A percentile compares a stretch with the other conserved stretches of the same genome.
Conservation (phyloP, 2,329 filamentous ascomycete genomes). For the Aspergillus aculeatinus region DNA sequence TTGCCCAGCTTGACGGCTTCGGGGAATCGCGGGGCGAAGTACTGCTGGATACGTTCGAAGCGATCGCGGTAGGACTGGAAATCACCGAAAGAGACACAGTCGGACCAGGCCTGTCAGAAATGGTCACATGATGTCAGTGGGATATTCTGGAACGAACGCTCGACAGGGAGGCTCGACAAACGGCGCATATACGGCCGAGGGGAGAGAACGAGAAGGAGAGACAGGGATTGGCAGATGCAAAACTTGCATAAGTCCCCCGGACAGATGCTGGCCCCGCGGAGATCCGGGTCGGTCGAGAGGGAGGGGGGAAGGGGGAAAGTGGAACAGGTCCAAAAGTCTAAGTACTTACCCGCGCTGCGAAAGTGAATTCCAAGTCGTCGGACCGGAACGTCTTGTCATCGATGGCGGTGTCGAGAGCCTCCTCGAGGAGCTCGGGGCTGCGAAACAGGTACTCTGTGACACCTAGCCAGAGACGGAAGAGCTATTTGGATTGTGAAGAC, state of each 20-base stretch:
- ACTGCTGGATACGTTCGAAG: conserved; percentile 84
- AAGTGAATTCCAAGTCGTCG: conserved; percentile 96
- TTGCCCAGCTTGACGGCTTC: conserved; percentile 88
- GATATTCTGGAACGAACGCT: neutral
- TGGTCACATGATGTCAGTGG: conserved; percentile 9
- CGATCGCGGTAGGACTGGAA: conserved; percentile 91
- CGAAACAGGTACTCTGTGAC: conserved; percentile 97
- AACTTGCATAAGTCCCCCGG: neutral
- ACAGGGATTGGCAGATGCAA: neutral
- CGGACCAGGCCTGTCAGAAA: conserved; percentile 72
- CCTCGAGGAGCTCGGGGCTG: conserved; percentile 74
- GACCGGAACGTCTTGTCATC: conserved; percentile 89
- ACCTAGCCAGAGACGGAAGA: conserved; percentile 93
- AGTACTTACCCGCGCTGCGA: conserved; percentile 70
- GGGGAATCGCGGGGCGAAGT: conserved; percentile 86
- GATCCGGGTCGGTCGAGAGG: neutral
- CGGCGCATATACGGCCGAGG: neutral
- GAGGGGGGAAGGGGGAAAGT: neutral
- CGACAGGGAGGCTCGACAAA: neutral
- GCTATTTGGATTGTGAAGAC: conserved; percentile 39
- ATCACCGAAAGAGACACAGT: conserved; percentile 85
- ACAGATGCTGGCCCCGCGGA: neutral
- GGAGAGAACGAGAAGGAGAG: neutral
- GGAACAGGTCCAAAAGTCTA: neutral
- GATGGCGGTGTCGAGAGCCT: conserved; percentile 80